These are phyloP conservation scores for Cladorrhinum sp. DNA, from an alignment of 2,329 filamentous ascomycete genomes.

Conservation along the genomic window DNA sequence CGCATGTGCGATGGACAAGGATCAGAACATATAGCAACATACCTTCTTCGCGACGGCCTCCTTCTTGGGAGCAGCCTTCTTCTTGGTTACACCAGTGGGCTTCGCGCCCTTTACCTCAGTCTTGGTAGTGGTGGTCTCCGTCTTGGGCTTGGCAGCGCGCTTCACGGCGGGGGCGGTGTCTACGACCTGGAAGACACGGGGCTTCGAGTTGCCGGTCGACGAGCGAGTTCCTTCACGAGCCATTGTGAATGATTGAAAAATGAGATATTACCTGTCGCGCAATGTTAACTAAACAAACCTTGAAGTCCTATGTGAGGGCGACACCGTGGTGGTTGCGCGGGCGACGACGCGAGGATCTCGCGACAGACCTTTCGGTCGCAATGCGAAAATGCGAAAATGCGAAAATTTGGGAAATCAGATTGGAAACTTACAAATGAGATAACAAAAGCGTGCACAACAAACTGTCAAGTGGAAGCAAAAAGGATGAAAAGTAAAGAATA, in stretches of 20 bases:
- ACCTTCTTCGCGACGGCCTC: conserved; percentile 33
- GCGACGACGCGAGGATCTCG: conserved; percentile 1
- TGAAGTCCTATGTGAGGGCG: not conserved
- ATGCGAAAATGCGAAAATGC: not conserved
- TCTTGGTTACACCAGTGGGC: conserved; percentile 37
- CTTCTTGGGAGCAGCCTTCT: conserved; percentile 38
- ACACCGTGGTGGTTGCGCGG: not conserved
- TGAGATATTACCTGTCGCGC: not conserved
- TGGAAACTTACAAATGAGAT: conserved; percentile 11
- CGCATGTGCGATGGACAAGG: not conserved
- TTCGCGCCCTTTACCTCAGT: conserved; percentile 30
- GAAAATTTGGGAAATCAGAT: not conserved
- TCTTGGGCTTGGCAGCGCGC: conserved; percentile 35
- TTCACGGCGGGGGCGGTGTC: conserved; percentile 47
- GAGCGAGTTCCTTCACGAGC: conserved; percentile 52
- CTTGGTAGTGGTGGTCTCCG: conserved; percentile 24
- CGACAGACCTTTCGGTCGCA: not conserved
- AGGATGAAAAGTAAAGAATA: not conserved
- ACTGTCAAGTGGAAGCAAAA: not conserved
- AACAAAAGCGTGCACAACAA: not conserved
- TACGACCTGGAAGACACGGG: conserved; percentile 49
- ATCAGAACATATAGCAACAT: conserved; percentile 8
- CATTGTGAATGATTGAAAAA: conserved; percentile 34
- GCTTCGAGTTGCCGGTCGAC: conserved; percentile 50
- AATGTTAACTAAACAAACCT: not conserved